Evolutionary conservation across 2,329 filamentous ascomycete species (phyloP).

Genomic region (Leptoxyphium fumago): DNA sequence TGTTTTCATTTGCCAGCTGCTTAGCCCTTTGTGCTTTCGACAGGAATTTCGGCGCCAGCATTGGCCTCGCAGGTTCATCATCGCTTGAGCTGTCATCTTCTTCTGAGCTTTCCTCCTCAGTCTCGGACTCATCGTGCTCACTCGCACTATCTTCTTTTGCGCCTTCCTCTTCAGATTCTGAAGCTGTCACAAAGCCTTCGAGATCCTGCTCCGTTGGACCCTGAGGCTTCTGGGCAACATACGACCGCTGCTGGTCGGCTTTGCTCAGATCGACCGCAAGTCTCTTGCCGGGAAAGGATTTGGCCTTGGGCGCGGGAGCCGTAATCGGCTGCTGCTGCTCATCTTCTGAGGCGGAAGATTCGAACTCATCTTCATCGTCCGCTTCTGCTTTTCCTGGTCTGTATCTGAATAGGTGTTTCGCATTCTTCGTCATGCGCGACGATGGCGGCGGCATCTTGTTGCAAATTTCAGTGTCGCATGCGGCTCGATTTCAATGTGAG

Average conservation of each 20-base stretch:
- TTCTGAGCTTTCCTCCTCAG: slow-evolving; percentile 33
- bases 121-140: slow-evolving; percentile 9
- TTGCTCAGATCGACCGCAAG: slow-evolving; percentile 28
- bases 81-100: slow-evolving; percentile 45
- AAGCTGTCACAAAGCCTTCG: slow-evolving; percentile 47
- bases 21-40: slow-evolving; percentile 45
- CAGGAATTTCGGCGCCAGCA: slow-evolving; percentile 52
- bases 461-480: too few species aligned
- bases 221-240: slow-evolving; percentile 11
- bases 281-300: slow-evolving; percentile 31
- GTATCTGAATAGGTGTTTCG: slow-evolving; percentile 63
- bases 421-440: slow-evolving; percentile 84
- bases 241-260: slow-evolving; percentile 18
- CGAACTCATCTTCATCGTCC: slow-evolving; percentile 35
- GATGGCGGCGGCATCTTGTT: slow-evolving; percentile 47
- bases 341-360: slow-evolving; percentile 36
- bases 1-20: slow-evolving; percentile 15
- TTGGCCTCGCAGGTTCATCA: slow-evolving; percentile 42
- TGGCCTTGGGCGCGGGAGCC: slow-evolving; percentile 27
- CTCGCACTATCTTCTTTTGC: slow-evolving; percentile 24
- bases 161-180: slow-evolving; percentile 21
- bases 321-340: slow-evolving; percentile 22
- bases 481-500: too few species aligned
- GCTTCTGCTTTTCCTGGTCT: slow-evolving; percentile 65
- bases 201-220: slow-evolving; percentile 19